phyloP scores from a whole-genome alignment of 2,329 filamentous ascomycete genomes.

The Coniochaeta sp. region DNA sequence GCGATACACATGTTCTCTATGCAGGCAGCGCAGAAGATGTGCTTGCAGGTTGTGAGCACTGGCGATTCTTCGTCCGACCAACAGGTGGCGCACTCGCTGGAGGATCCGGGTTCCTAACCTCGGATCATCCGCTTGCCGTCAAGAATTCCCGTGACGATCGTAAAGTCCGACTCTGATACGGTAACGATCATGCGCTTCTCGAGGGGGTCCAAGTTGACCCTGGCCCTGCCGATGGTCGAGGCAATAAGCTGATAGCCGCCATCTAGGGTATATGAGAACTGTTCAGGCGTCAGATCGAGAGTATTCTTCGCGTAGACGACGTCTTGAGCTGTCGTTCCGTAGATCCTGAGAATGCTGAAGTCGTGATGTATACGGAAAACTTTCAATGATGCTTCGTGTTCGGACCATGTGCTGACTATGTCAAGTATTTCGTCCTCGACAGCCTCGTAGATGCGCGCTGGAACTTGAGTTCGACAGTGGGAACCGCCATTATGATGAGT shows the following conservation, averaged over 20 bases:
- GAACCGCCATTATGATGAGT: too few relatives aligned
- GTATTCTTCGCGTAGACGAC: slow-evolving; percentile 24
- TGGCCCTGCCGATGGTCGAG: slow-evolving; percentile 15
- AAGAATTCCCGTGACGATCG: slow-evolving; percentile 8
- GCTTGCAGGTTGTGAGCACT: slow-evolving; percentile 26
- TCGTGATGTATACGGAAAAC: too few relatives aligned
- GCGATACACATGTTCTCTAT: slow-evolving; percentile 25
- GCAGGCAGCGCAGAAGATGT: slow-evolving; percentile 34
- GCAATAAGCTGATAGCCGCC: slow-evolving; percentile 24
- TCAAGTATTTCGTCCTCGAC: too few relatives aligned
- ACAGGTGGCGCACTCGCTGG: slow-evolving; percentile 26
- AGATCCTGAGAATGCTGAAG: slow-evolving; percentile 23
- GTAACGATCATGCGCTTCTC: slow-evolving; percentile 25
- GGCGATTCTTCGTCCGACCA: slow-evolving; percentile 27
- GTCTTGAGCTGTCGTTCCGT: slow-evolving; percentile 22
- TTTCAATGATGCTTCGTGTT: too few relatives aligned
- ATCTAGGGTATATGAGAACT: slow-evolving; percentile 21
- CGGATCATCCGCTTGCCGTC: slow-evolving; percentile 3
- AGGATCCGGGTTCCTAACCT: not conserved
- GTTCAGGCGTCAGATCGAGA: slow-evolving; percentile 20
- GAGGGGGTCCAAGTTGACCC: slow-evolving; percentile 23
- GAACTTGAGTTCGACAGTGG: too few relatives aligned
- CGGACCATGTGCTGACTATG: too few relatives aligned
- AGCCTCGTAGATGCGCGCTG: too few relatives aligned
- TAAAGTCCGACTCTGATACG: slow-evolving; percentile 14